Percentiles rank a stretch among this genome's conserved stretches.
phyloP scores from a whole-genome alignment of 768 basidiomycete species.

The Leccinum subtestaceum region DNA sequence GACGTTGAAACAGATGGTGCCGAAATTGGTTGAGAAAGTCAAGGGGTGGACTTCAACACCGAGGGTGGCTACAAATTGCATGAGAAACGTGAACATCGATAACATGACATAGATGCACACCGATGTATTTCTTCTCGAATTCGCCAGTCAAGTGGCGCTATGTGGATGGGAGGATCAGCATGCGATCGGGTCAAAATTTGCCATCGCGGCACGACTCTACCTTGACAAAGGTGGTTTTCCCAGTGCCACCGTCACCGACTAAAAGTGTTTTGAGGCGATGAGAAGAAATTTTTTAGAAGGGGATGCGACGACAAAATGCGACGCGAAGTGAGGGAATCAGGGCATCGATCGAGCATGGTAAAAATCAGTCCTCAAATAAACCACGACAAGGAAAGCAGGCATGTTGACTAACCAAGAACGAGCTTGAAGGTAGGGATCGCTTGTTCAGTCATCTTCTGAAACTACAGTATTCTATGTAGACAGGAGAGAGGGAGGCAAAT shows the following conservation, averaged over 20 bases:
- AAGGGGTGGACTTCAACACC: constrained; percentile 99
- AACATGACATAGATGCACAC: constrained; percentile 43
- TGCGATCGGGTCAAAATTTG: constrained; percentile 42
- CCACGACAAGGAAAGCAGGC: not conserved
- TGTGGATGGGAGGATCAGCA: constrained; percentile 47
- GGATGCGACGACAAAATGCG: constrained; percentile 9
- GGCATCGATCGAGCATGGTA: constrained; percentile 54
- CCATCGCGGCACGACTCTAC: constrained; percentile 40
- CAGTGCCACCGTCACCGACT: constrained; percentile 97
- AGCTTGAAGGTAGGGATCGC: constrained; percentile 94
- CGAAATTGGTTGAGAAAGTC: constrained; percentile 95
- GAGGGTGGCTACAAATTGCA: constrained; percentile 73
- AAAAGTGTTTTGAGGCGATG: constrained; percentile 9
- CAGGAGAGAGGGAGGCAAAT: constrained; percentile 14
- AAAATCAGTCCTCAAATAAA: constrained; percentile 22
- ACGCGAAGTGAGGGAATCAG: constrained; percentile 10
- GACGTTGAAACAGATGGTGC: constrained; percentile 98
- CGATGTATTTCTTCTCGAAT: constrained; percentile 99
- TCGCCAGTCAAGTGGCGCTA: constrained; percentile 98
- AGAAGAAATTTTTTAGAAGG: not conserved
- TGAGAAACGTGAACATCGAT: constrained; percentile 15
- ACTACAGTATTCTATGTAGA: constrained; percentile 23
- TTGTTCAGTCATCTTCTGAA: constrained; percentile 36
- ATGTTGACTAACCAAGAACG: constrained; percentile 76
- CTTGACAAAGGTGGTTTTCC: constrained; percentile 99